phyloP scores from a whole-genome alignment of 2,329 filamentous ascomycete genomes.

The Colletotrichum sp. region DNA sequence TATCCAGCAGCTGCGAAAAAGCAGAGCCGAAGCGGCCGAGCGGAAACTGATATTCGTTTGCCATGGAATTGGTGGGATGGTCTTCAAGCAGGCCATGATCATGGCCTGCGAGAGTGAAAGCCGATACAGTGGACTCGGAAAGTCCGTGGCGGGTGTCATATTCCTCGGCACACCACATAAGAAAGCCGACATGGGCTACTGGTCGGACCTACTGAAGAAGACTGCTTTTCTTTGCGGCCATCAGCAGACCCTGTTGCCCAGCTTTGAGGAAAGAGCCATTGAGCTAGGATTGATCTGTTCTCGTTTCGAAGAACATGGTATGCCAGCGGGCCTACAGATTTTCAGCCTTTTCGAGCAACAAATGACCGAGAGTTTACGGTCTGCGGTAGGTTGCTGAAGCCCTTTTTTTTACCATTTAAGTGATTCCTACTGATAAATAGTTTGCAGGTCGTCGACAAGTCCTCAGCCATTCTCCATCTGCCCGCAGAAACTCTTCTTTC shows the following conservation, averaged over 20 bases:
- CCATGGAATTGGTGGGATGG: neutral
- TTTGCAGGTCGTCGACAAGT: neutral
- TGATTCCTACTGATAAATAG: accelerated
- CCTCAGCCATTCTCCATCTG: neutral
- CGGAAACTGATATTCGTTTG: neutral
- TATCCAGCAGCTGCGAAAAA: neutral
- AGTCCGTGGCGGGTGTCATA: neutral
- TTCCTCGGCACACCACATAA: neutral
- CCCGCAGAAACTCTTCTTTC: accelerated
- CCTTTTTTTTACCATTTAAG: accelerated
- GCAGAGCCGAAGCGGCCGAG: neutral
- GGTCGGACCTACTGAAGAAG: accelerated
- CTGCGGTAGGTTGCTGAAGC: neutral
- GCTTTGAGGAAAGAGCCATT: neutral
- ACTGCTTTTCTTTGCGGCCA: accelerated
- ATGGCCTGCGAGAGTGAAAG: neutral
- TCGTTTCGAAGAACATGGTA: neutral
- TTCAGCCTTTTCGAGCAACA: neutral
- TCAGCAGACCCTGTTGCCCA: neutral
- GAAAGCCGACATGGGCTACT: neutral
- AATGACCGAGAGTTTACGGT: accelerated
- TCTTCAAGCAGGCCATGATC: neutral
- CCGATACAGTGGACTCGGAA: neutral
- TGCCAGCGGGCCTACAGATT: neutral
- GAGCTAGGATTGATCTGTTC: neutral